A percentile compares a stretch with the other conserved stretches of the same genome.
Evolutionary conservation across 345 rosid genomes (phyloP).

Genomic region (Lumnitzera littorea): DNA sequence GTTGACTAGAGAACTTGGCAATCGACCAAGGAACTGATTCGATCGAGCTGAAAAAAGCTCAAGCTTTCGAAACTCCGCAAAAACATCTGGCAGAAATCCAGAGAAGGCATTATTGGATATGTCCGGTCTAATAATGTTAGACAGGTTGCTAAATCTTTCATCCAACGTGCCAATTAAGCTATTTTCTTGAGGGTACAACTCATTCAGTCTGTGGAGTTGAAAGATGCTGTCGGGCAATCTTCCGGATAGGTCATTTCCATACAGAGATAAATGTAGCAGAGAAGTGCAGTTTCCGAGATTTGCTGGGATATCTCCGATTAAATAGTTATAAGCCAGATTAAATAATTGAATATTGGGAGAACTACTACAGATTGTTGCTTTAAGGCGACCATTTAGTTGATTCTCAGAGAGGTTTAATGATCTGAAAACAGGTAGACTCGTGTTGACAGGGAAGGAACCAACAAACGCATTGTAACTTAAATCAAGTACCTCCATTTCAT

Average conservation of each 20-base stretch:
- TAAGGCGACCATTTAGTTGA: slow-evolving; percentile 3
- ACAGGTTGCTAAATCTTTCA: slow-evolving; percentile 1
- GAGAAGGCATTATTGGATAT: slow-evolving; percentile 6
- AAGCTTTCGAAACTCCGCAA: slow-evolving; percentile 2
- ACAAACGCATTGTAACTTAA: slow-evolving; percentile 7
- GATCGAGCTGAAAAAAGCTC: slow-evolving; percentile 2
- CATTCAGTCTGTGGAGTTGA: not conserved
- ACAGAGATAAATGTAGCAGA: slow-evolving; percentile 8
- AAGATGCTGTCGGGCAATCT: slow-evolving; percentile 8
- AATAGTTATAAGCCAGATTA: slow-evolving; percentile 11
- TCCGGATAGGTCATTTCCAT: slow-evolving; percentile 7
- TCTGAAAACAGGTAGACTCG: slow-evolving; percentile 2
- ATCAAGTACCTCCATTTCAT: slow-evolving; percentile 10
- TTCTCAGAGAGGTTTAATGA: slow-evolving; percentile 12
- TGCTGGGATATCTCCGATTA: not conserved
- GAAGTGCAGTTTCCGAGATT: slow-evolving; percentile 9
- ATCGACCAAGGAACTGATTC: slow-evolving; percentile 2
- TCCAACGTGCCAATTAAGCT: not conserved
- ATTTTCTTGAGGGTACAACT: slow-evolving; percentile 3
- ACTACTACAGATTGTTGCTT: slow-evolving; percentile 6
- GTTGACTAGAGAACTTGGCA: slow-evolving; percentile 7
- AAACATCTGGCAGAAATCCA: slow-evolving; percentile 8
- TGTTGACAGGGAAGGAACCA: slow-evolving; percentile 8
- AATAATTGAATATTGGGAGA: slow-evolving; percentile 7
- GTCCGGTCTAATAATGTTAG: slow-evolving; percentile 5